Base-by-base conservation (phyloP, 1,139 yeast species). In the Tardiomyces depauwii region DNA sequence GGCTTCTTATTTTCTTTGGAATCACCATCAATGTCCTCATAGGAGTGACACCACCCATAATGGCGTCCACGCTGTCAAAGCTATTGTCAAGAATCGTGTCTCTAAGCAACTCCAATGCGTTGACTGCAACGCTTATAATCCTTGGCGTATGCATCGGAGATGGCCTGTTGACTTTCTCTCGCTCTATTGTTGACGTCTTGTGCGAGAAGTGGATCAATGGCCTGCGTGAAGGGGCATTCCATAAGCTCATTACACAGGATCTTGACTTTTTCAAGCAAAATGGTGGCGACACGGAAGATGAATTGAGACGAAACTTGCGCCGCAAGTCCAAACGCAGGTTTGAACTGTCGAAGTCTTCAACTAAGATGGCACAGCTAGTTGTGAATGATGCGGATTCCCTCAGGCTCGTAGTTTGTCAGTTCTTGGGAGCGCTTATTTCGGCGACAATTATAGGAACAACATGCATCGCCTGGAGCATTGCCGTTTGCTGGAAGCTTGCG, bases 401-500 rank as follows among this genome's bases (percentile, higher is more conserved):
- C 51, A 72, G 96, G 50, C 65, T 70, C 1, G 66, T 86, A 45
- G 71, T 83, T 2, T 72, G 87, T 1, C 77, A 77, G 40, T 80
- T 82, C 52, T 58, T 86, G 33, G 69, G 80, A 12, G 73, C 82
- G 0, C 45, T 74, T 0, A 56, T 77, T 1, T 75, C 80, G 3
- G 70, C 84, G 43, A 46, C 74, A 1, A 66, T 78, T 0, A 71
- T 88, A 47, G 67, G 82, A 0, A 40, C 69, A 0, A 64, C 79
- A 19, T 94, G 96, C 2, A 54, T 80, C 3, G 66, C 77, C 5
- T 89, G 97, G 96, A 80, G 96, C 0, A 54, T 87, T 5, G 71
- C 72, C 0, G 60, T 73, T n/a, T 95, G 96, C 0, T 91, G 97
- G 97, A 83, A 81, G 55, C 67, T 91, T 43, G 77, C 96, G 1